Conservation (phyloP, 2,329 filamentous ascomycete genomes). For the Hirsutella thompsonii region DNA sequence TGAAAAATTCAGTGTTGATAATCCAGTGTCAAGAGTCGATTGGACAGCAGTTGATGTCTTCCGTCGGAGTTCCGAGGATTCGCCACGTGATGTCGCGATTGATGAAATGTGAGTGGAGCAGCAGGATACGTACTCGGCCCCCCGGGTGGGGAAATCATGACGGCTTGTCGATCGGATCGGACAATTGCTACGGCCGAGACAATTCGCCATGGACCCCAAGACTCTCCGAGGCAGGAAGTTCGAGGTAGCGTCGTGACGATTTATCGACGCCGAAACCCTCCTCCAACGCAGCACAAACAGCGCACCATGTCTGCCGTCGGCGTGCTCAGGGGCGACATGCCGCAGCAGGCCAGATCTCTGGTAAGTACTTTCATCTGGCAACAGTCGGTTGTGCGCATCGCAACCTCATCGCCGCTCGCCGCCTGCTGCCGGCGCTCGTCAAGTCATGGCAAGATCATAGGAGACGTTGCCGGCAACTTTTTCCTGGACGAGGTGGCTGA, state of each 20-base stretch:
- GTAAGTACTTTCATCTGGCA: constrained; percentile 15
- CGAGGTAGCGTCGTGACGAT: neutral
- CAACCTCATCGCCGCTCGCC: neutral
- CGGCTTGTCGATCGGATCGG: constrained; percentile 3
- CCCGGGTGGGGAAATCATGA: neutral
- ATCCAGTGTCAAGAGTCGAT: no score
- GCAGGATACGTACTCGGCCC: no score
- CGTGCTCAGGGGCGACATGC: constrained; percentile 36
- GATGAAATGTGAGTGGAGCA: no score
- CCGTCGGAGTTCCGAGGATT: no score
- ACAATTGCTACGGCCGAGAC: constrained; percentile 3
- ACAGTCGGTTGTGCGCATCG: neutral
- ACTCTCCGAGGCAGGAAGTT: neutral
- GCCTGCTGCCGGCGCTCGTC: neutral
- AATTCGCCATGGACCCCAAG: neutral
- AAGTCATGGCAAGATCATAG: no score
- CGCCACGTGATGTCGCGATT: no score
- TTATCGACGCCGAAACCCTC: neutral
- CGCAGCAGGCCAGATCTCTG: constrained; percentile 43
- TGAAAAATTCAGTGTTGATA: no score
- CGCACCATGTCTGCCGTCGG: constrained; percentile 24
- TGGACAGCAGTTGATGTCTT: no score
- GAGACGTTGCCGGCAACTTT: no score
- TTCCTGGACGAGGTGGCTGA: no score
- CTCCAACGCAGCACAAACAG: neutral